Conservation (phyloP, 345 rosid genomes). For the Kernera saxatilis region DNA sequence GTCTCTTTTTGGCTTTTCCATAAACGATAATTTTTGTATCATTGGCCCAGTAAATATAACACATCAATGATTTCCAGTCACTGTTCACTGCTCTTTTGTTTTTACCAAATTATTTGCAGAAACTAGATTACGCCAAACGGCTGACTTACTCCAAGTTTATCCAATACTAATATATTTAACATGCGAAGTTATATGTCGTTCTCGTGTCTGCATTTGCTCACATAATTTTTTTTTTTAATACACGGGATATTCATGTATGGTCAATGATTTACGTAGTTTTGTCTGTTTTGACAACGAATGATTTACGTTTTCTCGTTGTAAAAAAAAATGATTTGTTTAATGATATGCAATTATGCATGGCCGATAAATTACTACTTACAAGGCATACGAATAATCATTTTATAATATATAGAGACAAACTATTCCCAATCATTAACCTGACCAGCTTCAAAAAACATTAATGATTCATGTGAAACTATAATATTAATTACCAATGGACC, state of each 20-base stretch:
- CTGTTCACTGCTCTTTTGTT: background rate
- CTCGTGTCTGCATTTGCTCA: background rate
- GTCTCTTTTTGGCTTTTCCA: background rate
- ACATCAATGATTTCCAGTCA: background rate
- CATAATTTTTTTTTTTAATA: background rate
- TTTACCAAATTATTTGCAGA: background rate
- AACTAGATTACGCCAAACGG: background rate
- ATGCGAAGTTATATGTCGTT: background rate
- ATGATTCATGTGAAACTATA: slow-evolving; percentile 19
- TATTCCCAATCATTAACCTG: slow-evolving; percentile 17
- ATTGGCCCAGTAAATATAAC: background rate
- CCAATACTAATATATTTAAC: background rate
- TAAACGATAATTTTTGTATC: background rate
- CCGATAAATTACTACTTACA: background rate
- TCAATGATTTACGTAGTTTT: background rate
- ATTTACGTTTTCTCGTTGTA: background rate
- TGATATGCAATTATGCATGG: slow-evolving; percentile 5
- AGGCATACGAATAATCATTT: background rate
- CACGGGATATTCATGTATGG: background rate
- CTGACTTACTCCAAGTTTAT: too few species aligned
- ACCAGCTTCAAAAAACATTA: background rate
- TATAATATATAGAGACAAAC: background rate
- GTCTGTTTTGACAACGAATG: too few species aligned
- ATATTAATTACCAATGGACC: background rate
- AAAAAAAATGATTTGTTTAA: background rate